These are phyloP conservation scores for Pontederia paniculata DNA, from an alignment of 176 grass and related monocot genomes.

Conservation along the genomic window DNA sequence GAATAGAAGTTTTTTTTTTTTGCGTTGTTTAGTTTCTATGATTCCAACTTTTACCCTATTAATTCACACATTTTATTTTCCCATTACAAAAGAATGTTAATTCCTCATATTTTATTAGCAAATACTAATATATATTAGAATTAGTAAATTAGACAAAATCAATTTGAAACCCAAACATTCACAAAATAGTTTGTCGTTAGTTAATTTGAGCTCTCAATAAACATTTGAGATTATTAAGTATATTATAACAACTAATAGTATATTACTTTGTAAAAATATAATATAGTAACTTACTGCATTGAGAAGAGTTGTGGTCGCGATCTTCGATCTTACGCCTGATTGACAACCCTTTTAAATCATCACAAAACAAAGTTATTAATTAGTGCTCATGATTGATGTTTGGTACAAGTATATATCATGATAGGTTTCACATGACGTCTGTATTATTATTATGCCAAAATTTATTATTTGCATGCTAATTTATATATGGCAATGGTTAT, in stretches of 20 bases:
- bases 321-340: constrained; percentile 29
- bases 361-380: constrained; percentile 1
- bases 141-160: neutral
- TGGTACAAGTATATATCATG: too few species aligned
- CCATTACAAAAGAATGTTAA: neutral
- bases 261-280: neutral
- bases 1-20: too few species aligned
- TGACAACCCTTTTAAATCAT: constrained; percentile 24
- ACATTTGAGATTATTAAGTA: neutral
- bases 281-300: constrained; percentile 21
- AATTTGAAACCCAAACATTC: neutral
- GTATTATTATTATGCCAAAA: too few species aligned
- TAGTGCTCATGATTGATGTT: neutral
- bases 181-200: neutral
- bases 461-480: too few species aligned
- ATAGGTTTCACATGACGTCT: too few species aligned
- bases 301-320: constrained; percentile 26
- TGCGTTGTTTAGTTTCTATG: too few species aligned
- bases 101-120: too few species aligned
- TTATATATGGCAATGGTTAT: too few species aligned
- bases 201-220: neutral
- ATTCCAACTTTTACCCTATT: too few species aligned
- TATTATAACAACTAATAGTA: neutral
- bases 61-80: too few species aligned
- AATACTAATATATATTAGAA: neutral